These are phyloP conservation scores for Neolentinus lepideus DNA, from an alignment of 1,284 basidiomycete genomes.

Conservation along the genomic window DNA sequence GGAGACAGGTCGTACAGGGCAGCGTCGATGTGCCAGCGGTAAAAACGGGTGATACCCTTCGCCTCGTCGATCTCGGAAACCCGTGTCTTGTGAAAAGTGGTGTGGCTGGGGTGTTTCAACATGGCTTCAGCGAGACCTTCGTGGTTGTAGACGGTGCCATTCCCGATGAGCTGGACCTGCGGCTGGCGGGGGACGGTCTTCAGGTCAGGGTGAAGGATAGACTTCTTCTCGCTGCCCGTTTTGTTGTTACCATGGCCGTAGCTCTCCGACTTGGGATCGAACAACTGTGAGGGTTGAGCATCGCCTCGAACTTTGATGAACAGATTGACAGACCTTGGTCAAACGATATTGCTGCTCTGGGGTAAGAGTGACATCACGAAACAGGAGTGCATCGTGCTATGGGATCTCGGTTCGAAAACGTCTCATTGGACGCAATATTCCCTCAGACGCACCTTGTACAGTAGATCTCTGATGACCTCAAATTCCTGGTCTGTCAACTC, in stretches of 20 bases:
- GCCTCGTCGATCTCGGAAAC: conserved; percentile 74
- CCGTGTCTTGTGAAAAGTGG: conserved; percentile 83
- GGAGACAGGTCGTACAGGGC: conserved; percentile 83
- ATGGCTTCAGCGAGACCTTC: conserved; percentile 68
- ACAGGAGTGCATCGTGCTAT: conserved; percentile 70
- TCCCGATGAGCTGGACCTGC: conserved; percentile 84
- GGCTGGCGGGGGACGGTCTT: conserved; percentile 83
- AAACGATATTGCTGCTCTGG: conserved; percentile 81
- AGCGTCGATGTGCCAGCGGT: conserved; percentile 93
- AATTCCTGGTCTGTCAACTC: conserved; percentile 35
- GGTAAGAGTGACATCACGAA: conserved; percentile 59
- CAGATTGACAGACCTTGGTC: conserved; percentile 53
- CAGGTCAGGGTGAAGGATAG: conserved; percentile 78
- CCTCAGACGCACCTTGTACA: conserved; percentile 39
- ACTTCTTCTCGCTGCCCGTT: conserved; percentile 62
- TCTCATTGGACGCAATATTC: background rate
- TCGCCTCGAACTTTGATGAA: background rate
- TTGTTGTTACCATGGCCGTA: conserved; percentile 86
- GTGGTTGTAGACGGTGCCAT: conserved; percentile 66
- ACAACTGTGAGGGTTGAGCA: conserved; percentile 35
- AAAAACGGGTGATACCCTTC: conserved; percentile 77
- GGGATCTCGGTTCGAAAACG: background rate
- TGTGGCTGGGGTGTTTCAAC: conserved; percentile 81
- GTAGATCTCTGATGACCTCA: conserved; percentile 39
- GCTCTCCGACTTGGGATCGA: conserved; percentile 65